Percentiles rank a stretch among this genome's conserved stretches.
Evolutionary conservation across 2,329 filamentous ascomycete species (phyloP).

Genomic region (Neopestalotiopsis clavispora): DNA sequence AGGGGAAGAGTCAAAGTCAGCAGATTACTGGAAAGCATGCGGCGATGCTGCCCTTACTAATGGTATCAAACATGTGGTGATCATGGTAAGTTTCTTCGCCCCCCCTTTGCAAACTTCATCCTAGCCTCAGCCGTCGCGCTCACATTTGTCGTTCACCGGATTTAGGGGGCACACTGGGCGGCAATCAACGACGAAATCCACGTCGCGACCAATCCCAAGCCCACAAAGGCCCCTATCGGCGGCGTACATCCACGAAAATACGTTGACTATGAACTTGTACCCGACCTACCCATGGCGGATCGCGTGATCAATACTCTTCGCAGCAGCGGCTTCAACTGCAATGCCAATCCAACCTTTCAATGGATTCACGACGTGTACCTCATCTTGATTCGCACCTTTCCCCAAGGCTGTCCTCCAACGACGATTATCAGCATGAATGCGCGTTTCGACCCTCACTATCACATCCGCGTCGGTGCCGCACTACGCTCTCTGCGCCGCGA

Average conservation of each 20-base stretch:
- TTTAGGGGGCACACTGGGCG: neutral
- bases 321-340: neutral
- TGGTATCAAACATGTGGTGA: neutral
- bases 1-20: neutral
- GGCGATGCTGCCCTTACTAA: neutral
- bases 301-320: neutral
- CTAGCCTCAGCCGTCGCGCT: too few relatives aligned
- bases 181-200: neutral
- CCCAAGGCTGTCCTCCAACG: neutral
- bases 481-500: neutral
- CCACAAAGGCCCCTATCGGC: neutral
- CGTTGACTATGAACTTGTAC: neutral
- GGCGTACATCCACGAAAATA: neutral
- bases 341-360: neutral
- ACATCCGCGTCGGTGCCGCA: neutral
- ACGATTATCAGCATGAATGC: neutral
- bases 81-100: neutral
- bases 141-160: too few relatives aligned
- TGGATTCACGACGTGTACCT: conserved; percentile 6
- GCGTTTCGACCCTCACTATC: neutral
- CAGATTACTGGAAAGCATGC: neutral
- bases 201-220: neutral
- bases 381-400: neutral
- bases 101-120: too few relatives aligned
- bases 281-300: neutral